Base-by-base conservation (phyloP, 2,329 filamentous ascomycete species). In the Fusarium humuli region DNA sequence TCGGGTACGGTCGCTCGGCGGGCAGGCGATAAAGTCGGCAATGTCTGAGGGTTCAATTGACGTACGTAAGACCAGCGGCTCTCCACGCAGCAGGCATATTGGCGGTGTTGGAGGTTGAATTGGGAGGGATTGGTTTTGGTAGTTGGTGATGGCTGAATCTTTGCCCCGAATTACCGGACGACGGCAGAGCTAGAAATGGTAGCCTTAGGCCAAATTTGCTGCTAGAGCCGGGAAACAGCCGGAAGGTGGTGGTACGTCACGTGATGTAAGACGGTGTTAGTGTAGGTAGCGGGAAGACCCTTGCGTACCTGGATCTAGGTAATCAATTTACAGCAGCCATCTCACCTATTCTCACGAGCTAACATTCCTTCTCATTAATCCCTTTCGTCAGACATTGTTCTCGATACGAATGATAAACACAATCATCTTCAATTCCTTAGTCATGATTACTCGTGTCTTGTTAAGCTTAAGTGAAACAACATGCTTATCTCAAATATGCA, bases 51-150 rank as follows among this genome's bases (percentile, higher is more conserved):
- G 54, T 41, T 76, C 73, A 78, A 79, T 81, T 76, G 75, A 88
- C 93, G 83, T 92, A 97, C 94, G 91, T 97, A 82, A 98, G 88
- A 85, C 96, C 96, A 83, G 96, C 93, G 81, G 94, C 90, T 92
- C 98, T 98, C 96, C 95, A 99, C 82, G 94, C 93, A 87, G 94
- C 95, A 85, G 92, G 88, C 96, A 98, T 99, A 86, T 89, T 93
- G 89, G 81, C 81, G 82, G 80, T 79, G 73, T 82, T 81, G 75
- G 72, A 76, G 73, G 71, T 56, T 76, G 75, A 74, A 76, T 75
- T 65, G 69, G 66, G 61, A 57, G 65, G 62, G 63, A 67, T 65
- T 69, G 67, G 69, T 67, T 75, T 75, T 78, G 71, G 65, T 80
- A 74, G 56, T 71, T 76, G 77, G 75, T 78, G 74, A 73, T 76